Conservation (phyloP, 495 filamentous ascomycete genomes). For the Penicillium parvum region DNA sequence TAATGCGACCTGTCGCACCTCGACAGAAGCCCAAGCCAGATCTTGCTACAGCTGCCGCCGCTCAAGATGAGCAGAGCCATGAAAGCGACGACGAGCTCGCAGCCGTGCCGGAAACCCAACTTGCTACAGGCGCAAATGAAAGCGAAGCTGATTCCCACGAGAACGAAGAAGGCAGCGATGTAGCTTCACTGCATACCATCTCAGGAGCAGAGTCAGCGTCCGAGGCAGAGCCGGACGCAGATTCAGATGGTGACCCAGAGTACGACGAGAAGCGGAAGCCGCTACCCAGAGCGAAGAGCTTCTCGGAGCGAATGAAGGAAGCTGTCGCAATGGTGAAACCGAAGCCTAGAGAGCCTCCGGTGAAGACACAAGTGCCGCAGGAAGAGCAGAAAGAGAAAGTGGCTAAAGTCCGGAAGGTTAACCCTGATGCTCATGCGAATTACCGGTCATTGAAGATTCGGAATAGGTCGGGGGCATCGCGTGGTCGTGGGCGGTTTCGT, state of each 20-base stretch:
- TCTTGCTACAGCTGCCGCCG: slow-evolving; percentile 19
- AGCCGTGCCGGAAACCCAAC: slow-evolving; percentile 34
- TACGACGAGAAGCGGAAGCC: slow-evolving; percentile 26
- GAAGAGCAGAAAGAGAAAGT: slow-evolving; percentile 42
- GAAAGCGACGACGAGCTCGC: slow-evolving; percentile 30
- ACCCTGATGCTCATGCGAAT: slow-evolving; percentile 72
- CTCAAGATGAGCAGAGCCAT: slow-evolving; percentile 24
- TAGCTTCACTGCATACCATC: slow-evolving; percentile 30
- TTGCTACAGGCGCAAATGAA: slow-evolving; percentile 5
- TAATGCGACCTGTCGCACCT: slow-evolving; percentile 57
- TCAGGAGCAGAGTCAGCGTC: slow-evolving; percentile 30
- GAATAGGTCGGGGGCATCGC: slow-evolving; percentile 43
- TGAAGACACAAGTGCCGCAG: slow-evolving; percentile 26
- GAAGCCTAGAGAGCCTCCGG: slow-evolving; percentile 28
- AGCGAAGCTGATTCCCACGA: slow-evolving; percentile 9
- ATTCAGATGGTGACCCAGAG: slow-evolving; percentile 28
- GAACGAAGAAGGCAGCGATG: slow-evolving; percentile 20
- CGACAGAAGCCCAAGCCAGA: slow-evolving; percentile 31
- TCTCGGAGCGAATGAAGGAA: slow-evolving; percentile 44
- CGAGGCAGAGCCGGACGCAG: slow-evolving; percentile 22
- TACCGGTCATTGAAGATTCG: slow-evolving; percentile 77
- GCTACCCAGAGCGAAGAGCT: slow-evolving; percentile 29
- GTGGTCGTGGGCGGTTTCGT: slow-evolving; percentile 46
- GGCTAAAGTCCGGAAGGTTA: slow-evolving; percentile 61
- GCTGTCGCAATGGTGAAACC: slow-evolving; percentile 31